These are phyloP conservation scores for Microcyclospora tardicrescens DNA, from an alignment of 2,329 filamentous ascomycete species.

Conservation along the genomic window DNA sequence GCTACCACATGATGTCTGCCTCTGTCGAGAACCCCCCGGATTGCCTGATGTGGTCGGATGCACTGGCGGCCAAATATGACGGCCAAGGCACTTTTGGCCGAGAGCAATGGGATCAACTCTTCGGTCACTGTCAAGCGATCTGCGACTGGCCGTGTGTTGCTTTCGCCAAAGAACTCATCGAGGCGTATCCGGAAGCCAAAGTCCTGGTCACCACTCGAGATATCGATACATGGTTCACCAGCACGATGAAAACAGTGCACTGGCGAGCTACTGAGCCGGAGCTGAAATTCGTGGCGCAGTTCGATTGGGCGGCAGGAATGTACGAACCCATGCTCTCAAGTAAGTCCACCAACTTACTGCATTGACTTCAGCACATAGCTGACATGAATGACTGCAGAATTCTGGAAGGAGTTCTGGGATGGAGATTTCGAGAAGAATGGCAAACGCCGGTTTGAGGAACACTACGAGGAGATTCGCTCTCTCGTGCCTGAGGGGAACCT, in stretches of 20 bases:
- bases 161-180: constrained; percentile 57
- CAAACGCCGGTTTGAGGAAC: constrained; percentile 48
- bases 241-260: constrained; percentile 54
- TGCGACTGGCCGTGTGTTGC: constrained; percentile 57
- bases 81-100: constrained; percentile 49
- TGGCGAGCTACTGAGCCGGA: constrained; percentile 55
- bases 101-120: constrained; percentile 55
- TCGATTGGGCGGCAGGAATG: constrained; percentile 52
- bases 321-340: constrained; percentile 57
- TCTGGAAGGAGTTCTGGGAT: constrained; percentile 56
- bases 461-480: constrained; percentile 40
- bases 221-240: constrained; percentile 50
- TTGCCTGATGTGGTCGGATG: constrained; percentile 57
- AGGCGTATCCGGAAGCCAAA: constrained; percentile 60
- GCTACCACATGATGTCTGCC: constrained; percentile 62
- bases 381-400: constrained; percentile 27
- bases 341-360: constrained; percentile 8
- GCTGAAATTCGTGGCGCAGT: constrained; percentile 40
- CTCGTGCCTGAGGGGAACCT: constrained; percentile 37
- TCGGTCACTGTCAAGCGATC: constrained; percentile 52
- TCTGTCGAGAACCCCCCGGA: constrained; percentile 56
- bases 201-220: constrained; percentile 55
- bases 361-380: not conserved
- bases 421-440: constrained; percentile 53
- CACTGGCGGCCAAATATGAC: constrained; percentile 50